Evolutionary conservation across 352 stramenopile genomes (phyloP).

Genomic region (Phytophthora brassicae): DNA sequence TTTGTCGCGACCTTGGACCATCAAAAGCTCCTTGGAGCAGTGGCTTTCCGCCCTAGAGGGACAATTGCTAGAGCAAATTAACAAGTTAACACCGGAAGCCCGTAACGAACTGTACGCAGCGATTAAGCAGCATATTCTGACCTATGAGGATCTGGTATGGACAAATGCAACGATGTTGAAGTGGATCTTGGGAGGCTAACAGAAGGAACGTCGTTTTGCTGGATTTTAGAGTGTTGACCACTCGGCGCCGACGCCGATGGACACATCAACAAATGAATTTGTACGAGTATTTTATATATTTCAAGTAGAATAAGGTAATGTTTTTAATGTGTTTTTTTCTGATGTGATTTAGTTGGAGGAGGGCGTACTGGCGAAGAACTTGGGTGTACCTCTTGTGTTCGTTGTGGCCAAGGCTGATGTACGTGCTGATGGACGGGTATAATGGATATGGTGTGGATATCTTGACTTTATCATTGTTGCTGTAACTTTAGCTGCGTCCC

Average conservation of each 20-base stretch:
- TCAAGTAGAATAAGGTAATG: neutral
- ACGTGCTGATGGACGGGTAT: too few species aligned
- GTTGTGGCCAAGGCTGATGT: constrained; percentile 82
- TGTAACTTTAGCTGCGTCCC: constrained; percentile 39
- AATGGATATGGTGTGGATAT: neutral
- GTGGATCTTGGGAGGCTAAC: constrained; percentile 6
- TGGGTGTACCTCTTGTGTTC: constrained; percentile 73
- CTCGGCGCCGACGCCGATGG: constrained; percentile 49
- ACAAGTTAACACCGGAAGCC: constrained; percentile 48
- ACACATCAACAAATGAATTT: constrained; percentile 67
- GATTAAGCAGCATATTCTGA: constrained; percentile 74
- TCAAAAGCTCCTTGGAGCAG: constrained; percentile 81
- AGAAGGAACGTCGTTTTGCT: neutral
- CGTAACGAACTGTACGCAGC: constrained; percentile 60
- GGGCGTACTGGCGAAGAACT: constrained; percentile 76
- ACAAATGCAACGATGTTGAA: neutral
- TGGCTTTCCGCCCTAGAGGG: constrained; percentile 79
- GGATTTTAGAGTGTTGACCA: constrained; percentile 54
- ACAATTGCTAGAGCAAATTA: constrained; percentile 73
- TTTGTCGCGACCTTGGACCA: constrained; percentile 75
- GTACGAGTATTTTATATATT: constrained; percentile 39
- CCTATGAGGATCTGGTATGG: constrained; percentile 77
- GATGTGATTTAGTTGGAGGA: constrained; percentile 58
- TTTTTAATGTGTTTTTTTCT: constrained; percentile 1
- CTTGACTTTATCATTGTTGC: neutral